Evolutionary conservation across 257 asterid genomes (phyloP).

Genomic region (Anisodus acutangulus): DNA sequence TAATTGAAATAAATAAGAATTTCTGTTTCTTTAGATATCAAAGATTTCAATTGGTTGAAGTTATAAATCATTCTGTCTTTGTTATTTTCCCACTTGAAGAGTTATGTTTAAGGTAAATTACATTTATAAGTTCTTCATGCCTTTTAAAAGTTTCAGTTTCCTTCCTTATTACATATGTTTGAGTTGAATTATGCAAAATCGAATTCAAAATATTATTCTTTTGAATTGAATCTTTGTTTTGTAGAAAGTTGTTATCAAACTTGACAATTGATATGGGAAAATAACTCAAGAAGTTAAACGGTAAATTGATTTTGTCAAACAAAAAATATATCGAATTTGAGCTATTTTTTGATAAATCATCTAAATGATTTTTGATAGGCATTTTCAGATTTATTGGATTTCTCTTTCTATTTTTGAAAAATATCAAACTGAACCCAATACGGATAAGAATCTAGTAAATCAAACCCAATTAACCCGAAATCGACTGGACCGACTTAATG

Average conservation of each 20-base stretch:
- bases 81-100: background rate
- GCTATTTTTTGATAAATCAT: no score
- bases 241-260: background rate
- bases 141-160: background rate
- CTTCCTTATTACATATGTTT: background rate
- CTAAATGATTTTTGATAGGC: no score
- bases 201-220: background rate
- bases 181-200: background rate
- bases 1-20: no score
- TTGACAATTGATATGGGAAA: background rate
- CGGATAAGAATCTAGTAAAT: background rate
- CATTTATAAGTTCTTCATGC: background rate
- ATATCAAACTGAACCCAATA: background rate
- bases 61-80: background rate
- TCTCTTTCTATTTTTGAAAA: no score
- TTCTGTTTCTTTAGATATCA: background rate
- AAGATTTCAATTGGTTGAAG: background rate
- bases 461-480: background rate
- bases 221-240: background rate
- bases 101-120: background rate
- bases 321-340: no score
- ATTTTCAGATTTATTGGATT: no score
- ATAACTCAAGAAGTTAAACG: background rate
- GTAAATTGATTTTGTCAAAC: no score
- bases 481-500: background rate